Percentiles rank a stretch among this genome's conserved stretches.
phyloP scores from a whole-genome alignment of 2,329 filamentous ascomycete species.

The Plenodomus biglobosus region DNA sequence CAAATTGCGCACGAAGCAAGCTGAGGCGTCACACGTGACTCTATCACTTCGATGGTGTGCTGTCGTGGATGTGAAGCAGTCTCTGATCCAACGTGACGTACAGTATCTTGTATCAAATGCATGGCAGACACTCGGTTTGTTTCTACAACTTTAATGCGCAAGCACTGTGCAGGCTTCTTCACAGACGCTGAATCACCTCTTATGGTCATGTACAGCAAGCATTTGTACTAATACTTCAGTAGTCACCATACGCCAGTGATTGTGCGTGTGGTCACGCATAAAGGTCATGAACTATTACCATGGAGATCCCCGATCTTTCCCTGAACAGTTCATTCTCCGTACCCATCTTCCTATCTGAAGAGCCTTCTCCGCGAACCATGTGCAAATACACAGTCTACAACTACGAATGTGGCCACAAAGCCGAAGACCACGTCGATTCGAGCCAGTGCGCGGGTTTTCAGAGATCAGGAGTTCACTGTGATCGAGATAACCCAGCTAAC shows the following conservation, averaged over 20 bases:
- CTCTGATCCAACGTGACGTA: neutral
- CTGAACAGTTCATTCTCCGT: constrained; percentile 8
- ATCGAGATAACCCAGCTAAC: constrained; percentile 20
- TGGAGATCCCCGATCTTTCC: constrained; percentile 6
- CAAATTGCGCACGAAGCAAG: no score
- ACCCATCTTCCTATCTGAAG: neutral
- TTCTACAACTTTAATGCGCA: constrained; percentile 2
- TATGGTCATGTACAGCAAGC: constrained; percentile 6
- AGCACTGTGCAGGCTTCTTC: neutral
- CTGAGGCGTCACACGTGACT: no score
- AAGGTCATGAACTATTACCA: neutral
- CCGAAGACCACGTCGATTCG: constrained; percentile 21
- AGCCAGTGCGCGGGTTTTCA: constrained; percentile 17
- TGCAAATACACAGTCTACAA: constrained; percentile 24
- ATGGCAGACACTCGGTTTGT: neutral
- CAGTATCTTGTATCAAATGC: neutral
- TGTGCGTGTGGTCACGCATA: constrained; percentile 4
- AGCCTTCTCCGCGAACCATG: constrained; percentile 9
- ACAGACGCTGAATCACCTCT: neutral
- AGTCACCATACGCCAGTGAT: constrained; percentile 6
- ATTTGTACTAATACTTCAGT: constrained; percentile 11
- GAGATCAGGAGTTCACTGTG: constrained; percentile 13
- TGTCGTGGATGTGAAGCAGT: neutral
- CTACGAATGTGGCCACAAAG: constrained; percentile 24
- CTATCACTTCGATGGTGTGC: no score